phyloP scores from a whole-genome alignment of 495 filamentous ascomycete species.

The Penicillium longicatenatum region DNA sequence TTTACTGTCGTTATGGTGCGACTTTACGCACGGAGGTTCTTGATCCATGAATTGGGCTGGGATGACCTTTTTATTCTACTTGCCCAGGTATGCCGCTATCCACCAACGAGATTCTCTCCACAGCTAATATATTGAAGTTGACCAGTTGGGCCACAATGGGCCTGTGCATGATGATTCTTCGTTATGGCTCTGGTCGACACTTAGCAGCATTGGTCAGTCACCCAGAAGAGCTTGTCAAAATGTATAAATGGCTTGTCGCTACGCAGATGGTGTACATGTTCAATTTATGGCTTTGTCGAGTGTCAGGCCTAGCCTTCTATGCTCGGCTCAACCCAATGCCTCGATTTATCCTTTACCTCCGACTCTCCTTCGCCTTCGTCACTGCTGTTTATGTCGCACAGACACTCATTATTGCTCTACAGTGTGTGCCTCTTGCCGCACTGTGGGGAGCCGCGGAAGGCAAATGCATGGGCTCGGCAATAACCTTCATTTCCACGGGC shows the following conservation, averaged over 20 bases:
- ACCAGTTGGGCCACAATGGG: constrained; percentile 9
- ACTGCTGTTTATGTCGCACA: constrained; percentile 18
- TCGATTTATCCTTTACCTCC: constrained; percentile 16
- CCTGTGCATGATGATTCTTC: constrained; percentile 6
- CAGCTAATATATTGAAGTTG: constrained; percentile 3
- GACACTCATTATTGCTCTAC: constrained; percentile 20
- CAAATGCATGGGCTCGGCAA: constrained; percentile 16
- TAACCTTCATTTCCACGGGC: constrained; percentile 18
- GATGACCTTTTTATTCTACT: constrained; percentile 9
- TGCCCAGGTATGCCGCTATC: constrained; percentile 8
- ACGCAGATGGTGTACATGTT: constrained; percentile 25
- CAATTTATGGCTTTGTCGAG: constrained; percentile 23
- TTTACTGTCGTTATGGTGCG: constrained; percentile 9
- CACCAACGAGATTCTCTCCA: background rate
- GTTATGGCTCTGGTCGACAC: constrained; percentile 11
- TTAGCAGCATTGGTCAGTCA: background rate
- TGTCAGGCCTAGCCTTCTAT: constrained; percentile 27
- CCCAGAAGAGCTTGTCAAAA: constrained; percentile 7
- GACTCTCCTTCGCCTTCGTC: constrained; percentile 16
- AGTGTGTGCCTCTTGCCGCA: constrained; percentile 19
- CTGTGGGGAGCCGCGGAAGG: constrained; percentile 15
- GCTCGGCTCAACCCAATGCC: constrained; percentile 28
- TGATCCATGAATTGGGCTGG: constrained; percentile 11
- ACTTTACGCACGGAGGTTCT: constrained; percentile 8
- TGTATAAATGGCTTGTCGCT: constrained; percentile 21